phyloP scores from a whole-genome alignment of 202 grass and related monocot species.

The Musa balbisiana region DNA sequence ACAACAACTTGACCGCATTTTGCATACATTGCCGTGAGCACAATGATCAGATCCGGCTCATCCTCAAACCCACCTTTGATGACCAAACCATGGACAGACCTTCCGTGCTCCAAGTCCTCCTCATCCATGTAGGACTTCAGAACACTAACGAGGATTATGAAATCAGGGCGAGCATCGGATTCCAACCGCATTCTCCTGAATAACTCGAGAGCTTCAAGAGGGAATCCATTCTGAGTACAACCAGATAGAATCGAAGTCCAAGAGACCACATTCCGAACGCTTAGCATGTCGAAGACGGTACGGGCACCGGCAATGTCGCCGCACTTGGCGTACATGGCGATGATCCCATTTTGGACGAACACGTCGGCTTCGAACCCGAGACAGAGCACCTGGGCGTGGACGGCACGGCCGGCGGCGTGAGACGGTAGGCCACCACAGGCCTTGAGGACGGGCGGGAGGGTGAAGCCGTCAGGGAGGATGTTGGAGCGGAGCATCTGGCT shows the following conservation, averaged over 20 bases:
- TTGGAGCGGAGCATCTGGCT: not conserved
- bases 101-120: conserved; percentile 30
- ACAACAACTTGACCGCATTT: conserved; percentile 38
- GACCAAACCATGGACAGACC: conserved; percentile 37
- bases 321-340: conserved; percentile 22
- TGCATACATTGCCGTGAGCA: conserved; percentile 53
- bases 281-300: conserved; percentile 35
- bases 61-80: conserved; percentile 42
- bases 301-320: conserved; percentile 11
- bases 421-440: conserved; percentile 10
- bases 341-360: conserved; percentile 25
- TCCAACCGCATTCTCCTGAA: conserved; percentile 35
- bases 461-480: conserved; percentile 7
- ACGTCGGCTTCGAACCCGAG: conserved; percentile 15
- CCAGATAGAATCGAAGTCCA: conserved; percentile 64
- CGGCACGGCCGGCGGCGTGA: conserved; percentile 15
- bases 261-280: conserved; percentile 36
- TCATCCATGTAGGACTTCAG: conserved; percentile 56
- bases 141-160: conserved; percentile 34
- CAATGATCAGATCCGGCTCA: conserved; percentile 45
- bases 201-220: conserved; percentile 26
- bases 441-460: conserved; percentile 20
- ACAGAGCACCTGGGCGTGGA: conserved; percentile 40
- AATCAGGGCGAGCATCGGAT: conserved; percentile 33
- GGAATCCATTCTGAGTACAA: conserved; percentile 38